phyloP scores from a whole-genome alignment of 192 early-diverging fungal species.

The Piromyces finnis region DNA sequence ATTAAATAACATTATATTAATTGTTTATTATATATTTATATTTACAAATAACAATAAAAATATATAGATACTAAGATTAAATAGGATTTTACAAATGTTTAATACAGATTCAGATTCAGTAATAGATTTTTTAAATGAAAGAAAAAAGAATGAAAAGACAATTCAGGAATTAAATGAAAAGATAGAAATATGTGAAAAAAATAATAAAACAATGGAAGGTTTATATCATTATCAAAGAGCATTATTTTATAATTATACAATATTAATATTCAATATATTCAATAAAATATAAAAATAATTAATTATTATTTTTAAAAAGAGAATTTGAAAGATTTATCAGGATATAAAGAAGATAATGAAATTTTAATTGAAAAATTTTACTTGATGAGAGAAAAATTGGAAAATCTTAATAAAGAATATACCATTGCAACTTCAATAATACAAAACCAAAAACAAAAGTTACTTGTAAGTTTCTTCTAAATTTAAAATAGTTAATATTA shows the following conservation, averaged over 20 bases:
- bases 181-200: not conserved
- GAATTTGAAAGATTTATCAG: not conserved
- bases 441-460: not conserved
- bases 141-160: not conserved
- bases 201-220: not conserved
- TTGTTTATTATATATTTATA: too few relatives aligned
- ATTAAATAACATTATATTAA: too few relatives aligned
- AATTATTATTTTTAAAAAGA: not conserved
- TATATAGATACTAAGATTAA: not conserved
- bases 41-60: too few relatives aligned
- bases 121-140: not conserved
- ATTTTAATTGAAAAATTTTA: not conserved
- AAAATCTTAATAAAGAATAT: not conserved
- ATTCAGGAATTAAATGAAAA: not conserved
- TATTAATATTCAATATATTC: too few relatives aligned
- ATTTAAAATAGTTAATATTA: too few relatives aligned
- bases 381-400: not conserved
- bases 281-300: too few relatives aligned
- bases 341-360: not conserved
- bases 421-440: not conserved
- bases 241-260: too few relatives aligned
- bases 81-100: not conserved
- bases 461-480: too few relatives aligned
- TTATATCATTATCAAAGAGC: not conserved
- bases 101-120: not conserved